These are phyloP conservation scores for Crithidia brevicula DNA, from an alignment of 208 protist genomes.

Conservation along the genomic window DNA sequence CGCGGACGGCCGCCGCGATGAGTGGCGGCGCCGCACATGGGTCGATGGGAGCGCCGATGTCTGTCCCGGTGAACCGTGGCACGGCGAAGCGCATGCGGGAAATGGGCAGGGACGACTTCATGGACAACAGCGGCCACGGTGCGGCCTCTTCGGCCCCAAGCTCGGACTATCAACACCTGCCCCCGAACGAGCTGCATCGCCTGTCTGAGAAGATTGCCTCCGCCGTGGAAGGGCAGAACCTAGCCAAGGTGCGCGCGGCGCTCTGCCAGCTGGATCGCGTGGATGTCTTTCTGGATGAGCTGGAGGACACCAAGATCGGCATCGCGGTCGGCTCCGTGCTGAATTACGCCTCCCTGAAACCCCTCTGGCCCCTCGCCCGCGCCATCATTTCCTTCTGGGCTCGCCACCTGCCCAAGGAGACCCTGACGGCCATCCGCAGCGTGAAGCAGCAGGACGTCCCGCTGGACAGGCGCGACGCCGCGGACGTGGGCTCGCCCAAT, in stretches of 20 bases:
- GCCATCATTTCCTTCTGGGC: conserved; percentile 82
- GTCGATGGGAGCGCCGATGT: too few species aligned
- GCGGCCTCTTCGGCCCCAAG: not conserved
- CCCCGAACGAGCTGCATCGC: conserved; percentile 34
- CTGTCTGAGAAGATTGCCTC: conserved; percentile 47
- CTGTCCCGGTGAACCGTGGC: conserved; percentile 11
- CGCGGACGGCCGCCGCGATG: not conserved
- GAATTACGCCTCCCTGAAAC: conserved; percentile 36
- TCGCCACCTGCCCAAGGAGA: conserved; percentile 60
- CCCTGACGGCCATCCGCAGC: conserved; percentile 56
- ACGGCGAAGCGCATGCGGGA: conserved; percentile 29
- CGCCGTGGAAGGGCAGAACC: conserved; percentile 43
- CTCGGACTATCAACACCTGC: conserved; percentile 25
- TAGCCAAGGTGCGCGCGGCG: conserved; percentile 43
- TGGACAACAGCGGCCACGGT: not conserved
- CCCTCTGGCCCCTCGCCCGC: conserved; percentile 68
- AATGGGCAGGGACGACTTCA: conserved; percentile 6
- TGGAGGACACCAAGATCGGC: conserved; percentile 76
- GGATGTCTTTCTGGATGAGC: conserved; percentile 51
- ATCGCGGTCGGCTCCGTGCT: conserved; percentile 74
- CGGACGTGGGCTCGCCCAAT: conserved; percentile 19
- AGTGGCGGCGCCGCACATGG: not conserved
- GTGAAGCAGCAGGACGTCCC: conserved; percentile 43
- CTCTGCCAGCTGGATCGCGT: conserved; percentile 69
- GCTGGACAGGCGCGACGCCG: conserved; percentile 4